Evolutionary conservation across 1,139 yeast genomes (phyloP).

Genomic region (Suhomyces bokatorum): DNA sequence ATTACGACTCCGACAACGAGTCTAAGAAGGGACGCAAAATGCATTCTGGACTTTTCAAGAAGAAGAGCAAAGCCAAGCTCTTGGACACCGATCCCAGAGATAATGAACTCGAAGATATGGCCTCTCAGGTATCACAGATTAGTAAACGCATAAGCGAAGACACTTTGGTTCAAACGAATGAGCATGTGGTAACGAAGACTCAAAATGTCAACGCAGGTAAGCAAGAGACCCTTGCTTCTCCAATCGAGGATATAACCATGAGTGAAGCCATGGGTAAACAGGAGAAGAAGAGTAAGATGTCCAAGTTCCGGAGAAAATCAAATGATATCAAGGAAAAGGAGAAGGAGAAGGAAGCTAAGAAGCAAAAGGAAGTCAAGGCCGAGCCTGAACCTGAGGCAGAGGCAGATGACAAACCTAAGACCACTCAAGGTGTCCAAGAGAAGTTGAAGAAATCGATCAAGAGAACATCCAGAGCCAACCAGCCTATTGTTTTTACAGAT

Average conservation of each 20-base stretch:
- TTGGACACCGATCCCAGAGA: constrained; percentile 12
- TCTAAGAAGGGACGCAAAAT: constrained; percentile 16
- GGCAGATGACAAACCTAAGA: constrained; percentile 27
- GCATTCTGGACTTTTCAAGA: constrained; percentile 27
- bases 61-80: constrained; percentile 21
- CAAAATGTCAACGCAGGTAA: constrained; percentile 1
- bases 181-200: not conserved
- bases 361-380: constrained; percentile 11
- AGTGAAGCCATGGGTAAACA: constrained; percentile 10
- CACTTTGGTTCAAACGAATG: not conserved
- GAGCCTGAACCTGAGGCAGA: constrained; percentile 8
- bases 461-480: constrained; percentile 54
- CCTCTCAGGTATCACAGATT: not conserved
- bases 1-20: constrained; percentile 34
- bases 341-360: constrained; percentile 8
- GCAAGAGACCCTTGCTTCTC: constrained; percentile 8
- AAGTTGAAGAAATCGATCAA: constrained; percentile 46
- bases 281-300: constrained; percentile 13
- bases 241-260: constrained; percentile 11
- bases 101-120: constrained; percentile 6
- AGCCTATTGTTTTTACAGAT: constrained; percentile 75
- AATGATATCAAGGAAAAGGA: constrained; percentile 4
- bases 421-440: constrained; percentile 48
- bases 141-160: not conserved
- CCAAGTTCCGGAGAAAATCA: constrained; percentile 5